A percentile compares a stretch with the other conserved stretches of the same genome.
phyloP scores from a whole-genome alignment of 441 rosid genomes.

The Aleurites moluccanus region DNA sequence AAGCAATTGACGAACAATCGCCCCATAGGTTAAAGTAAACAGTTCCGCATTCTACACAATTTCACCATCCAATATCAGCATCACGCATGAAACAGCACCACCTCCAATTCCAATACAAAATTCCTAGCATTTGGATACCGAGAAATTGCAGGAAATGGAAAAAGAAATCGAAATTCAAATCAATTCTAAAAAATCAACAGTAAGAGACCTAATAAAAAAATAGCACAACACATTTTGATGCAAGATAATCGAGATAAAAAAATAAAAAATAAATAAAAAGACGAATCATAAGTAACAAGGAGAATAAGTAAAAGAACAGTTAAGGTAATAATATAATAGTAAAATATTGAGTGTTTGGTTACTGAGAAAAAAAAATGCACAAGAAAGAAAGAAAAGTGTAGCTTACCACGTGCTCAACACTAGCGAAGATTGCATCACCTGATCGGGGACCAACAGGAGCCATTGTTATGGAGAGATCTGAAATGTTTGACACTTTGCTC shows the following conservation, averaged over 20 bases:
- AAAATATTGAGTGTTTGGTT: background rate
- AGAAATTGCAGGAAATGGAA: background rate
- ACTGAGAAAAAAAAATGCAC: slow-evolving; percentile 3
- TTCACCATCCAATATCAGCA: slow-evolving; percentile 6
- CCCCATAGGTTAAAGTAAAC: slow-evolving; percentile 88
- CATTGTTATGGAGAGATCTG: slow-evolving; percentile 31
- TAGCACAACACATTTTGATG: no score
- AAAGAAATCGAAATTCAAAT: background rate
- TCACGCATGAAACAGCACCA: background rate
- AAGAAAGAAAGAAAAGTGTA: background rate
- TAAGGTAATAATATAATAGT: no score
- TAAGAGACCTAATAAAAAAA: background rate
- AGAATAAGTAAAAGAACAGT: no score
- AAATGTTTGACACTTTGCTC: no score
- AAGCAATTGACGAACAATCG: slow-evolving; percentile 85
- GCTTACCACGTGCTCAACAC: slow-evolving; percentile 78
- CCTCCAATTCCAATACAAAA: background rate
- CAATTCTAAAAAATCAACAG: background rate
- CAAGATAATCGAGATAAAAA: no score
- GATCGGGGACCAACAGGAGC: slow-evolving; percentile 75
- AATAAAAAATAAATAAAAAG: no score
- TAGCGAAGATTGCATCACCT: slow-evolving; percentile 91
- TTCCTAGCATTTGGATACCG: background rate
- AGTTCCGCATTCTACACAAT: slow-evolving; percentile 80
- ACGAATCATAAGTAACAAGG: no score